Percentiles rank a stretch among this genome's conserved stretches.
These are phyloP conservation scores for Crotalaria pallida DNA, from an alignment of 306 rosid species.

Conservation along the genomic window DNA sequence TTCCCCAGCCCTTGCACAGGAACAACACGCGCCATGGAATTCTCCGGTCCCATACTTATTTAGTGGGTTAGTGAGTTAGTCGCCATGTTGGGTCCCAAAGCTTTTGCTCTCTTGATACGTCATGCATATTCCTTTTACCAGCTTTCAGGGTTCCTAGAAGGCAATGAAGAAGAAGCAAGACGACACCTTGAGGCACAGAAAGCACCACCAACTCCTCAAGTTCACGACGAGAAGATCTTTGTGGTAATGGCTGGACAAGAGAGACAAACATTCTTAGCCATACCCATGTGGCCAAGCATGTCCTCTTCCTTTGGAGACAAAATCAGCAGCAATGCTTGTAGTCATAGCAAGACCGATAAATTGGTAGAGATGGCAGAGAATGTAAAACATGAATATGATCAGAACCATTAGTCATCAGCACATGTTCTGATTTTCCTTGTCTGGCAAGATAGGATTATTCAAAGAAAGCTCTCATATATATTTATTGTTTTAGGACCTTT, in stretches of 20 bases:
- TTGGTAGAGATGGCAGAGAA: slow-evolving; percentile 23
- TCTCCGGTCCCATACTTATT: slow-evolving; percentile 72
- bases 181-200: slow-evolving; percentile 26
- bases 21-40: slow-evolving; percentile 55
- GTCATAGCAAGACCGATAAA: slow-evolving; percentile 26
- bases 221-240: slow-evolving; percentile 52
- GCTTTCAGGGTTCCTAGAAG: slow-evolving; percentile 52
- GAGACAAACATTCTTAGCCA: slow-evolving; percentile 63
- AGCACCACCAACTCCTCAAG: slow-evolving; percentile 4
- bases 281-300: slow-evolving; percentile 42
- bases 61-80: slow-evolving; percentile 67
- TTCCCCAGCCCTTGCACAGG: not conserved
- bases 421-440: too few relatives aligned
- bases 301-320: slow-evolving; percentile 43
- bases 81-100: slow-evolving; percentile 67
- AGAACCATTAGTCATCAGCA: not conserved
- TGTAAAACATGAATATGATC: not conserved
- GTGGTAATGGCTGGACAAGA: slow-evolving; percentile 78
- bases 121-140: slow-evolving; percentile 70
- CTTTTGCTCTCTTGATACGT: slow-evolving; percentile 58
- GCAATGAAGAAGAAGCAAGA: slow-evolving; percentile 12
- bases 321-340: slow-evolving; percentile 10
- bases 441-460: too few relatives aligned
- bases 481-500: too few relatives aligned
- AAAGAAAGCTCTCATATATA: too few relatives aligned